phyloP scores from a whole-genome alignment of 2,329 filamentous ascomycete species.

The Microdochium nivale region DNA sequence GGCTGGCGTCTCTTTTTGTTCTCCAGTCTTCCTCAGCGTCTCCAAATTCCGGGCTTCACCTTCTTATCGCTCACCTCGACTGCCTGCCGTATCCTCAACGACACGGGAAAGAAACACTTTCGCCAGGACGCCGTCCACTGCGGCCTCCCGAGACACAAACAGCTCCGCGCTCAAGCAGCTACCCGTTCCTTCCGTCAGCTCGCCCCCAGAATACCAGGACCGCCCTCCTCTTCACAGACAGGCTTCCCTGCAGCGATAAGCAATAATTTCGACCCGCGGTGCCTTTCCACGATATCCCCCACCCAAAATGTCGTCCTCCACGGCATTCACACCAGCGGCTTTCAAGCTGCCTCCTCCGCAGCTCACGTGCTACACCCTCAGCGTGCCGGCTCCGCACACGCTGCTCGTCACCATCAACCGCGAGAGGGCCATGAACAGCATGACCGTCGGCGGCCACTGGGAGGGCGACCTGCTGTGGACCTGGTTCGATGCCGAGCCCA shows the following conservation, averaged over 20 bases:
- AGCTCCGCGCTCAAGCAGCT: not conserved
- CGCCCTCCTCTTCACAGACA: too few species aligned
- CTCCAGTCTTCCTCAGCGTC: too few species aligned
- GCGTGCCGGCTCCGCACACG: slow-evolving; percentile 35
- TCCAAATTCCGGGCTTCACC: too few species aligned
- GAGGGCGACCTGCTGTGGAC: slow-evolving; percentile 39
- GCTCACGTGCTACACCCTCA: slow-evolving; percentile 16
- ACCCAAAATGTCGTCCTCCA: not conserved
- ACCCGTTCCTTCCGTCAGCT: too few species aligned
- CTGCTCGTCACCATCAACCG: slow-evolving; percentile 45
- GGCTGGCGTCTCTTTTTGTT: too few species aligned
- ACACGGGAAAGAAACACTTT: too few species aligned
- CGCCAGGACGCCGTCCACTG: too few species aligned
- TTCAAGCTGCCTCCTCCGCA: not conserved
- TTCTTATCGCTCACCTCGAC: too few species aligned
- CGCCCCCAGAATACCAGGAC: too few species aligned
- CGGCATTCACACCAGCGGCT: not conserved
- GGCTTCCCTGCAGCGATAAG: too few species aligned
- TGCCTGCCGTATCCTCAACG: too few species aligned
- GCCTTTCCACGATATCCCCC: not conserved
- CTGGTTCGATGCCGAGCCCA: slow-evolving; percentile 44
- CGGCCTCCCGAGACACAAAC: not conserved
- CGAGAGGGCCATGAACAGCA: slow-evolving; percentile 36
- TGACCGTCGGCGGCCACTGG: slow-evolving; percentile 32
- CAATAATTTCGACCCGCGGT: too few species aligned